Conservation (phyloP, 208 protist species). For the Leishmania guyanensis region DNA sequence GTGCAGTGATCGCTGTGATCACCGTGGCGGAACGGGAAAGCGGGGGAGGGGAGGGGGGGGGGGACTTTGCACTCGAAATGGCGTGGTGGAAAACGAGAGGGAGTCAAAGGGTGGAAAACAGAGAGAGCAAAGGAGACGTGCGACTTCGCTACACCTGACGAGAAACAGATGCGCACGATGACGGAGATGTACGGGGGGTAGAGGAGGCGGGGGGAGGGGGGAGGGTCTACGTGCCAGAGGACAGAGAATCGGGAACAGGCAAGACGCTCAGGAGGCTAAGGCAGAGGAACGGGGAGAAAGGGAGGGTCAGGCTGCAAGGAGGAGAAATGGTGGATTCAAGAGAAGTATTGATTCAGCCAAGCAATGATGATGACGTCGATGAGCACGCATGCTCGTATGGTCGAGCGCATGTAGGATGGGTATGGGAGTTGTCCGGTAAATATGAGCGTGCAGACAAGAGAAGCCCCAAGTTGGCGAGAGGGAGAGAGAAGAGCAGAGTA, state of each 20-base stretch:
- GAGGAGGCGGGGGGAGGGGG: background rate
- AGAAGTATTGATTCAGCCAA: background rate
- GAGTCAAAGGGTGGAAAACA: background rate
- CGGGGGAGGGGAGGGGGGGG: too few relatives aligned
- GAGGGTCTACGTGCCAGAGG: too few relatives aligned
- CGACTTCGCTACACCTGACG: background rate
- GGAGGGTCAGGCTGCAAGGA: background rate
- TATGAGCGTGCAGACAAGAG: background rate
- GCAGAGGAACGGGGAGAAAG: too few relatives aligned
- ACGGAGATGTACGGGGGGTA: background rate
- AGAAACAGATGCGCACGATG: background rate
- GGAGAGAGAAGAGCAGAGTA: background rate
- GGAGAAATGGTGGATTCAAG: background rate
- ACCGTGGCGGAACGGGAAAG: too few relatives aligned
- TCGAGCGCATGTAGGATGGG: background rate
- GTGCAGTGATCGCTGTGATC: background rate
- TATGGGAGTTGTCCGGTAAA: too few relatives aligned
- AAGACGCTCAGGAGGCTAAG: background rate
- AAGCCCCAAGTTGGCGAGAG: background rate
- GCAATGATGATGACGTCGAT: background rate
- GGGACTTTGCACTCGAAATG: background rate
- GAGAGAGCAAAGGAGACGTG: background rate
- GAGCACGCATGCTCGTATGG: background rate
- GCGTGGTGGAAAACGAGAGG: background rate
- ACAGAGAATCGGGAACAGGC: too few relatives aligned